These are phyloP conservation scores for Rhynchosporium agropyri DNA, from an alignment of 2,329 filamentous ascomycete genomes.

Conservation along the genomic window DNA sequence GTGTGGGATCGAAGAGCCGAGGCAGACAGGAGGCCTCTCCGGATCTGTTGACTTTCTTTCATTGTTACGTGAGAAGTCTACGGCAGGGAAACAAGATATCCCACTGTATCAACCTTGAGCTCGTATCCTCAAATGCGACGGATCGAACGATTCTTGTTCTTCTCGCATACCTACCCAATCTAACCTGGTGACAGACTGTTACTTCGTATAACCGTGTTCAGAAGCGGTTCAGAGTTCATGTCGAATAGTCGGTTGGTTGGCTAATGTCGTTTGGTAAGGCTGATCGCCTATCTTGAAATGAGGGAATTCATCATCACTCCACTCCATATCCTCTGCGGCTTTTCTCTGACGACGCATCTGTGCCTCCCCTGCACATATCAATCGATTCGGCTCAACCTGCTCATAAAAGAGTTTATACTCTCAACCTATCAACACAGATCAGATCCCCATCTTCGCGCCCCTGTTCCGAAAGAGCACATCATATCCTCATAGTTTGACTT, in stretches of 20 bases:
- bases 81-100: no score
- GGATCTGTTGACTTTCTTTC: no score
- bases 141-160: no score
- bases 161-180: no score
- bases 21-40: not conserved
- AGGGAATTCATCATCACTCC: slow-evolving; percentile 14
- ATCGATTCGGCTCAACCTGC: not conserved
- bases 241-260: slow-evolving; percentile 6
- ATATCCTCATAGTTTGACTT: not conserved
- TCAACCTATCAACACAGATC: not conserved
- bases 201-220: no score
- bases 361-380: not conserved
- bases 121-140: no score
- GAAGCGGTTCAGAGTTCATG: not conserved
- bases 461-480: not conserved
- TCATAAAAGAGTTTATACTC: not conserved
- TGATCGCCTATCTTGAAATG: not conserved
- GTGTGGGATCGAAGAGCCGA: not conserved
- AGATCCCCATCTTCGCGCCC: not conserved
- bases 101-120: no score
- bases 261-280: not conserved
- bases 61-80: no score
- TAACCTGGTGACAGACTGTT: no score
- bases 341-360: not conserved
- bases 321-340: no score